Percentiles rank a stretch among this genome's conserved stretches.
These are phyloP conservation scores for Periconia sp. DNA, from an alignment of 2,329 filamentous ascomycete species.

Conservation along the genomic window DNA sequence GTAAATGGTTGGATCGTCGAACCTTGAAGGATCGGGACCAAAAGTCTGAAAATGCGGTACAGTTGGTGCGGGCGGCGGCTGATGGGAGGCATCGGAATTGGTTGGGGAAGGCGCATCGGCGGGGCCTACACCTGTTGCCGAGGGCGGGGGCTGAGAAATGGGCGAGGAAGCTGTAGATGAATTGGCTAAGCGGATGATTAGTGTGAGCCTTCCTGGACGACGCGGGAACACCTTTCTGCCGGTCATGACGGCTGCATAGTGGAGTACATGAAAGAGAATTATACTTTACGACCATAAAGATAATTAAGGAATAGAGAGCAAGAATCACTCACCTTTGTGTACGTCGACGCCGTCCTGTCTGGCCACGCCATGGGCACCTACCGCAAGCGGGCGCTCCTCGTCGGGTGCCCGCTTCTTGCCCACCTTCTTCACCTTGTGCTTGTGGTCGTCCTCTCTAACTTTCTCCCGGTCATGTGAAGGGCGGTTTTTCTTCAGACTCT, in stretches of 20 bases:
- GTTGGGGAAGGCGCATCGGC: constrained; percentile 68
- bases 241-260: no score
- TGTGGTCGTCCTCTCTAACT: constrained; percentile 58
- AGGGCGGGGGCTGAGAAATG: constrained; percentile 51
- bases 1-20: constrained; percentile 90
- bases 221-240: no score
- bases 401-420: constrained; percentile 80
- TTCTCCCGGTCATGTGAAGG: constrained; percentile 59
- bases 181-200: constrained; percentile 30
- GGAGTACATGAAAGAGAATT: no score
- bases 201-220: constrained; percentile 1
- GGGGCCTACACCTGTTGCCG: constrained; percentile 60
- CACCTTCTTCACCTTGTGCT: constrained; percentile 59
- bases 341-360: constrained; percentile 68
- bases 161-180: constrained; percentile 49
- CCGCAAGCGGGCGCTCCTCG: constrained; percentile 65
- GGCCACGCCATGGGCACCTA: constrained; percentile 68
- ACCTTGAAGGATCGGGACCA: constrained; percentile 89
- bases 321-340: constrained; percentile 56
- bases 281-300: no score
- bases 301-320: constrained; percentile 2
- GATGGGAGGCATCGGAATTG: constrained; percentile 62
- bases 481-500: constrained; percentile 68
- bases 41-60: constrained; percentile 83
- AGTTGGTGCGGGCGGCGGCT: constrained; percentile 65